phyloP scores from a whole-genome alignment of 2,329 filamentous ascomycete species.

The Aureobasidium sp. region DNA sequence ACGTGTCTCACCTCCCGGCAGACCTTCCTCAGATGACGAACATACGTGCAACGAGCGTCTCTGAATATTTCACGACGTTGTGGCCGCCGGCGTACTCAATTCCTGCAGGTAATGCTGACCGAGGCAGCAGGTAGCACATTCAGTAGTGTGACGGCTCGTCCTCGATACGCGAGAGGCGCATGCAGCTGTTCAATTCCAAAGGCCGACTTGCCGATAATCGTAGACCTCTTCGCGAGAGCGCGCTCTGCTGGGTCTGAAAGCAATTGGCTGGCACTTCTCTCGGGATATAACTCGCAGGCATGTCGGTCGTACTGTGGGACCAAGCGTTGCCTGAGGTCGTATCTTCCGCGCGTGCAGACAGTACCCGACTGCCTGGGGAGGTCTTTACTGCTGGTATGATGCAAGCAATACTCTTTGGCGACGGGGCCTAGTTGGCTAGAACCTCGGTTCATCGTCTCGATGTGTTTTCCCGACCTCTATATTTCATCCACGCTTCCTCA shows the following conservation, averaged over 20 bases:
- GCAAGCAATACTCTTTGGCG: not conserved
- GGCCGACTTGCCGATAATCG: not conserved
- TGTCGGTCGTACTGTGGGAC: constrained; percentile 12
- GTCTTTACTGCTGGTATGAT: not conserved
- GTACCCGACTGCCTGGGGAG: not conserved
- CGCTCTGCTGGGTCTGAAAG: not conserved
- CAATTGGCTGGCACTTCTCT: constrained; percentile 2
- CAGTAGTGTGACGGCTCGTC: not conserved
- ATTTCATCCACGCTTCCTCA: not conserved
- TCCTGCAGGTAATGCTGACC: constrained; percentile 6
- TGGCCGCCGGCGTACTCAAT: not conserved
- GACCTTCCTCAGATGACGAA: not conserved
- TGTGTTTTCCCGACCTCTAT: not conserved
- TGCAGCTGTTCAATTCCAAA: not conserved
- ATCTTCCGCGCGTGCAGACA: constrained; percentile 1
- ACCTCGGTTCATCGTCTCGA: not conserved
- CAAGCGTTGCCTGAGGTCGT: constrained; percentile 8
- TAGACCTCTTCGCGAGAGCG: not conserved
- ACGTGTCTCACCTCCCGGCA: not conserved
- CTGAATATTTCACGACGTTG: not conserved
- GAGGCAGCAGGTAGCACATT: constrained; percentile 8
- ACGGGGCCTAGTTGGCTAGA: not conserved
- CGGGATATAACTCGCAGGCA: not conserved
- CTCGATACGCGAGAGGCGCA: constrained; percentile 5
- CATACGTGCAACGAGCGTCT: not conserved